Percentiles rank a stretch among this genome's conserved stretches.
Conservation (phyloP, 2,329 filamentous ascomycete species). For the Colletotrichum melonis region DNA sequence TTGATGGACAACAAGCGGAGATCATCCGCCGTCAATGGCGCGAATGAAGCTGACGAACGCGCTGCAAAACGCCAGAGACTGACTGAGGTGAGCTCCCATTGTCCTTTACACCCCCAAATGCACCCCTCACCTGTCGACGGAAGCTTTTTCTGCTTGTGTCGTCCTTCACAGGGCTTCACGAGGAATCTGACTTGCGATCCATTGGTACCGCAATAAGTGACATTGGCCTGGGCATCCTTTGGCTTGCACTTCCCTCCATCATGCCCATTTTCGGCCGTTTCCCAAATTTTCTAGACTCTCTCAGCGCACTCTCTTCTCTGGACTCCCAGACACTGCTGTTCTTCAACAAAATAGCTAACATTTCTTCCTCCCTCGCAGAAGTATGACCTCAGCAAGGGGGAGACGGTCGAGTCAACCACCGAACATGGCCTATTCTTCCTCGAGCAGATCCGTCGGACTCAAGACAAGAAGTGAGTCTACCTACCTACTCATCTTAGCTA, state of each 20-base stretch:
- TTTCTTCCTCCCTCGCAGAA: constrained; percentile 41
- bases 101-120: constrained; percentile 9
- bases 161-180: neutral
- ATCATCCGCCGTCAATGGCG: constrained; percentile 56
- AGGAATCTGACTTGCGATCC: neutral
- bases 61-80: constrained; percentile 66
- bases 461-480: constrained; percentile 81
- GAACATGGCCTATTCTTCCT: constrained; percentile 79
- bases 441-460: constrained; percentile 78
- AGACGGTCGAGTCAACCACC: constrained; percentile 76
- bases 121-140: constrained; percentile 39
- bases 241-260: constrained; percentile 7
- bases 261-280: neutral
- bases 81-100: constrained; percentile 56
- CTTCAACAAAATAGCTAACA: constrained; percentile 12
- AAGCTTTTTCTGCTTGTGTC: neutral
- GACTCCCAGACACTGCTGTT: constrained; percentile 20
- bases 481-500: too few relatives aligned
- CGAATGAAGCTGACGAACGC: constrained; percentile 62
- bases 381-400: constrained; percentile 64
- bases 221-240: neutral
- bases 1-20: constrained; percentile 69
- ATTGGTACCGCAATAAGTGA: neutral
- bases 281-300: neutral
- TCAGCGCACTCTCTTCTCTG: neutral